Percentiles rank a stretch among this genome's conserved stretches.
phyloP scores from a whole-genome alignment of 1,284 basidiomycete genomes.

The Malassezia obtusa region DNA sequence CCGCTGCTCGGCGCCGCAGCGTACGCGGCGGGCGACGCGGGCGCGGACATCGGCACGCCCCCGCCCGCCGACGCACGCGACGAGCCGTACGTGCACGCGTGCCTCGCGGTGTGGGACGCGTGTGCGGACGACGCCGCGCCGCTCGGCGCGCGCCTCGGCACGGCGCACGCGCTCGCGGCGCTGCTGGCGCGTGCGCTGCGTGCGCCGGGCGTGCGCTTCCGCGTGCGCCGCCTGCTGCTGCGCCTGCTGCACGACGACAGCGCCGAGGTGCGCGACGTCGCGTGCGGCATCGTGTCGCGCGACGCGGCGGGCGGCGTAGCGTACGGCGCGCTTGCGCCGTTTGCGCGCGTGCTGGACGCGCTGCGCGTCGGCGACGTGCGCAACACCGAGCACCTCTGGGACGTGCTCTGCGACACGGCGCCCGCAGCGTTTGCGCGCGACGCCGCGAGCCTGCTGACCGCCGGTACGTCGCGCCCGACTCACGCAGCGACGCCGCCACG shows the following conservation, averaged over 20 bases:
- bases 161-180: conserved; percentile 3
- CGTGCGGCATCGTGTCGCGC: neutral
- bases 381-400: conserved; percentile 11
- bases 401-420: neutral
- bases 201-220: neutral
- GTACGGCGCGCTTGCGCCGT: neutral
- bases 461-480: neutral
- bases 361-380: conserved; percentile 1
- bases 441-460: too few relatives aligned
- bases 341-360: neutral
- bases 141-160: conserved; percentile 5
- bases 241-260: conserved; percentile 14
- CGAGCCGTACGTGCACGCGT: neutral
- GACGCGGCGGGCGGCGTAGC: neutral
- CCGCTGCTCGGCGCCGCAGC: conserved; percentile 14
- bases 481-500: neutral
- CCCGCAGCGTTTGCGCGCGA: neutral
- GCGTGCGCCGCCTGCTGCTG: neutral
- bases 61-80: too few relatives aligned
- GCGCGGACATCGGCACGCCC: neutral
- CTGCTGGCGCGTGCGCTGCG: neutral
- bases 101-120: conserved; percentile 4
- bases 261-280: conserved; percentile 8
- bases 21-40: neutral
- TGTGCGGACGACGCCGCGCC: conserved; percentile 1